Evolutionary conservation across 1,284 basidiomycete species (phyloP), one percentile per base, ranked within the genome.

Genomic region (Phellinidium pouzarii): DNA sequence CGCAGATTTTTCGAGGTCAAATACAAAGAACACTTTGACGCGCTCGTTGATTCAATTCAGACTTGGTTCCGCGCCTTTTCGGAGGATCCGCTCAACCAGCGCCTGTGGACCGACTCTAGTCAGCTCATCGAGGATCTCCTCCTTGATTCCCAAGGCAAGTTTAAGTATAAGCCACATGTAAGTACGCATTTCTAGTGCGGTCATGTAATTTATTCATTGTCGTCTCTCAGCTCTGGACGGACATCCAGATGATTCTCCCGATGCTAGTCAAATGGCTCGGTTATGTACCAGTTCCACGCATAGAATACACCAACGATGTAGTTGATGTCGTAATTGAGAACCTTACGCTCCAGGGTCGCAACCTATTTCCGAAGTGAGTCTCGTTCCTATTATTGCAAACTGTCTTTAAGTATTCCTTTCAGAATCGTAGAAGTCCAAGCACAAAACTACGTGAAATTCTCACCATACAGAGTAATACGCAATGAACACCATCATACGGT

Each of bases 1-100:
- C 79, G 83, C 50, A 63, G 68, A 26, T 95, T 91, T 73, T 95
- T 88, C 67, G 75, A 88, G 58, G 84, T 80, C 49, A 94, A 91
- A 72, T 97, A 97, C 69, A 81, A 82, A 62, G 66, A 62, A 0
- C 89, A 96, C 69, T 91, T 93, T 65, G 89, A 97, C 66, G 74
- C 76, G 47, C 69, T 97, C 50, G 88, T 92, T 71, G 73, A 84
- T 59, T 73, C 81, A 50, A 68, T 87, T 41, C 76, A 82, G 23
- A 65, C 72, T 22, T 98, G 89, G 84, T 90, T 94, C 75, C 77
- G 78, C 45, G 84, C 85, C 6, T 84, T 95, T 75, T 82, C 80
- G 43, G 79, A 92, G 9, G 95, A 98, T 68, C 86, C 88, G 1
- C 75, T 91, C 59, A 93, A 92, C 75, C 72, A 72, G 60, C 76